Base-by-base conservation (phyloP, 2,329 filamentous ascomycete genomes). In the Akanthomyces lecanii region DNA sequence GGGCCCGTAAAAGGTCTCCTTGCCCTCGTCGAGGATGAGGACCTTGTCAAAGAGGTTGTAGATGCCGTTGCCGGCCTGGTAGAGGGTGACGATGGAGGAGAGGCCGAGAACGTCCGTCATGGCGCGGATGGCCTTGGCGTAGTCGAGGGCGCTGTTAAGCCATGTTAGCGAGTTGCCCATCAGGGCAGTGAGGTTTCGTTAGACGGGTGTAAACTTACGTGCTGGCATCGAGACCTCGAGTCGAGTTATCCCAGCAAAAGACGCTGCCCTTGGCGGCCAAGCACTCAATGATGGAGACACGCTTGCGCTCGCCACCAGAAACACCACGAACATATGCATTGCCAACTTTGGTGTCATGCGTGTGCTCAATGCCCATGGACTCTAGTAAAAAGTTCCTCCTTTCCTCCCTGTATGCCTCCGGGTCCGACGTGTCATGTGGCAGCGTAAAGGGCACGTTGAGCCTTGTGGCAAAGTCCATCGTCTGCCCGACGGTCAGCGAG, bases 11-110 rank as follows among this genome's bases (percentile, higher is more conserved):
- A 82, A 90, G 52, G 89, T 80, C 67, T 90, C 73, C 65, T 85
- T 84, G 53, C 88, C 88, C 63, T 85, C 81, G 53, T 90, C 86
- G 4, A 90, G 79, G 10, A 90, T 81, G 0, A 90, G 77, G 0
- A 89, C 86, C 69, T 90, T 90, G 71, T 90, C 87, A 70, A 90
- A 90, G 0, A 87, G 78, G 30, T 88, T 77, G 70, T 89, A 89
- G 64, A 90, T 89, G 28, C 82, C 85, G 62, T 90, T 88, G 6
- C 86, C 85, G 3, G 88, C 88, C 69, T 90, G 88, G 70, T 91
- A 90, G 0, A 89, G 77, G 0, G 86, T 88, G 14, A 88, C 84
- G 53, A 89, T 84, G 0, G 85, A 82, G 0, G 85, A 76, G 4
- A 88, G 75, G 0, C 85, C 84, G 4, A 85, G 75, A 1, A 86